Conservation (phyloP, 129 eudicot genomes). For the Flaveria trinervia region DNA sequence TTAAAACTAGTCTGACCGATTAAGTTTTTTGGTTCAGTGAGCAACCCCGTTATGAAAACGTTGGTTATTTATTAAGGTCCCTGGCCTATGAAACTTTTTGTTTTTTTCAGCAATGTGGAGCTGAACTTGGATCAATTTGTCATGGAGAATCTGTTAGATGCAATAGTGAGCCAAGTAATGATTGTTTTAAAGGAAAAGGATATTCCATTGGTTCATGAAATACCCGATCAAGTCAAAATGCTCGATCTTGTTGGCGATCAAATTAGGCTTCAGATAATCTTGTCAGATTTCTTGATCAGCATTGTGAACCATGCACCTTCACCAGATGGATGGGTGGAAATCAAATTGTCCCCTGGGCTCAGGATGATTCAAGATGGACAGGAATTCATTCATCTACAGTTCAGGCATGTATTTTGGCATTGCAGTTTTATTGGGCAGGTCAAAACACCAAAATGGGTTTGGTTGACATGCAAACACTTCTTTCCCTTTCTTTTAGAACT, state of each 20-base stretch:
- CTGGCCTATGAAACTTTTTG: background rate
- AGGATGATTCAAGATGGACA: slow-evolving; percentile 51
- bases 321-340: slow-evolving; percentile 66
- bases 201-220: slow-evolving; percentile 52
- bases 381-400: slow-evolving; percentile 49
- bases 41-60: no score
- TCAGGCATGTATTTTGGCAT: slow-evolving; percentile 42
- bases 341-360: slow-evolving; percentile 51
- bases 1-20: no score
- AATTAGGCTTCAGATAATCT: slow-evolving; percentile 57
- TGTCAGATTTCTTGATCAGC: slow-evolving; percentile 57
- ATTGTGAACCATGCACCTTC: slow-evolving; percentile 54
- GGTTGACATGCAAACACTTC: slow-evolving; percentile 2
- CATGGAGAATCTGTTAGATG: slow-evolving; percentile 57
- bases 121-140: slow-evolving; percentile 54
- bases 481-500: background rate
- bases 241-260: slow-evolving; percentile 49
- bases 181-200: slow-evolving; percentile 52
- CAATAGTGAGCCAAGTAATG: slow-evolving; percentile 71
- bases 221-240: slow-evolving; percentile 52
- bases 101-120: slow-evolving; percentile 43
- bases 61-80: background rate
- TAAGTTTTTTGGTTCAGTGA: no score
- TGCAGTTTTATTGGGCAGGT: background rate
- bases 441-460: background rate